Evolutionary conservation across 2,329 filamentous ascomycete species (phyloP).

Genomic region (Pseudogymnoascus sp.): DNA sequence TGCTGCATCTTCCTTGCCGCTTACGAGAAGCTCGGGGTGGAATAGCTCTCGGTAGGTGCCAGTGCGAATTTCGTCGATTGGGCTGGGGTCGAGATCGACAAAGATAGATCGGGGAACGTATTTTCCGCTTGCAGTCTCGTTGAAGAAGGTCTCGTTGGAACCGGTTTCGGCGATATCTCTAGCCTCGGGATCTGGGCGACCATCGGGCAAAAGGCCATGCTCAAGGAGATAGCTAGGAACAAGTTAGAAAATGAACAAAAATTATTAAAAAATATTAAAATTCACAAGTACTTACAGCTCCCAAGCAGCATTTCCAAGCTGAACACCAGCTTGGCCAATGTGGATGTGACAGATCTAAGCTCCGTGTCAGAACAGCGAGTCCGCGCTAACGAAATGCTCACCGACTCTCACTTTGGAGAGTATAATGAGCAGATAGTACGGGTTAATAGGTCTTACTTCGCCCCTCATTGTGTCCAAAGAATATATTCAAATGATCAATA

Average conservation of each 20-base stretch:
- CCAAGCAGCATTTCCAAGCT: constrained; percentile 62
- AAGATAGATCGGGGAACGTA: constrained; percentile 62
- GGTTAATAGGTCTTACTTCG: constrained; percentile 8
- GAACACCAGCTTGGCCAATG: constrained; percentile 59
- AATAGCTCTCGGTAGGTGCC: constrained; percentile 55
- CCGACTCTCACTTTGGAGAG: constrained; percentile 5
- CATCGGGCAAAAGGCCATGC: constrained; percentile 55
- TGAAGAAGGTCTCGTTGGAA: constrained; percentile 60
- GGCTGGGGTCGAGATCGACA: constrained; percentile 58
- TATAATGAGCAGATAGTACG: constrained; percentile 6
- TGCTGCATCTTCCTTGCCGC: constrained; percentile 61
- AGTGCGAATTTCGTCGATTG: constrained; percentile 59
- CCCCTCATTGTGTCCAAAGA: constrained; percentile 7
- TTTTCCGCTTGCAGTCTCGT: constrained; percentile 55
- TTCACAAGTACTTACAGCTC: constrained; percentile 47
- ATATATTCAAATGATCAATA: constrained; percentile 4
- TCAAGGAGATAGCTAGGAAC: constrained; percentile 53
- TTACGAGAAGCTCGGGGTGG: constrained; percentile 58
- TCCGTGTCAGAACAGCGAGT: constrained; percentile 7
- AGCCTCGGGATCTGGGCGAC: constrained; percentile 47
- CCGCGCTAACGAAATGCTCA: constrained; percentile 7
- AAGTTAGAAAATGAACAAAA: constrained; percentile 11
- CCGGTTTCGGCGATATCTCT: constrained; percentile 45
- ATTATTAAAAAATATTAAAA: constrained; percentile 2
- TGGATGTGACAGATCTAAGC: constrained; percentile 56